Percentiles rank a stretch among this genome's conserved stretches.
These are phyloP conservation scores for Cucurbita maxima DNA, from an alignment of 306 rosid genomes.

Conservation along the genomic window DNA sequence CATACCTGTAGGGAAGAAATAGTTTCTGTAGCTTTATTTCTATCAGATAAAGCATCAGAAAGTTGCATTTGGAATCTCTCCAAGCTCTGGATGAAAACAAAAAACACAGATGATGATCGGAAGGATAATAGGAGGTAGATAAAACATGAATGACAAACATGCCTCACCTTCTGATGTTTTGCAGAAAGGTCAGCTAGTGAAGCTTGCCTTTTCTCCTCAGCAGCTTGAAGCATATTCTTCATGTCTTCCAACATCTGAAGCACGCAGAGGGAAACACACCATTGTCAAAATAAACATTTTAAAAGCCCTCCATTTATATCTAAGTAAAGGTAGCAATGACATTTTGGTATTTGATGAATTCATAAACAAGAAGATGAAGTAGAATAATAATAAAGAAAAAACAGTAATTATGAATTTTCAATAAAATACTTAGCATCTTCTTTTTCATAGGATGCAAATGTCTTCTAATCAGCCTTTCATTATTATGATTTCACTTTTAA, in stretches of 20 bases:
- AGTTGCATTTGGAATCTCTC: slow-evolving; percentile 90
- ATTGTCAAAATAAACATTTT: not conserved
- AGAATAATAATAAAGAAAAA: not conserved
- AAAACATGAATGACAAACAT: not conserved
- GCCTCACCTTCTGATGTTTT: slow-evolving; percentile 74
- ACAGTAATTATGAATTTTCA: not conserved
- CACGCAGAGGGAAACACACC: not conserved
- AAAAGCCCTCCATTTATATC: not conserved
- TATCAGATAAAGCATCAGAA: slow-evolving; percentile 76
- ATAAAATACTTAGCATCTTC: not conserved
- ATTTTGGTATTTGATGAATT: not conserved
- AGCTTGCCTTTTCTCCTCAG: slow-evolving; percentile 81
- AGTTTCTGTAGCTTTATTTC: slow-evolving; percentile 75
- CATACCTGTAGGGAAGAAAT: slow-evolving; percentile 84
- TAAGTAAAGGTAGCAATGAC: slow-evolving; percentile 1
- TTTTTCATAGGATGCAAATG: not conserved
- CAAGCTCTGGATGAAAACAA: slow-evolving; percentile 44
- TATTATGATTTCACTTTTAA: not conserved
- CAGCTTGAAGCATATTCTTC: slow-evolving; percentile 67
- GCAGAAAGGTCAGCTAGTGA: slow-evolving; percentile 74
- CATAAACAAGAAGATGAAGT: not conserved
- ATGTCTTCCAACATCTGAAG: slow-evolving; percentile 75
- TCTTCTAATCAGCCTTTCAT: not conserved
- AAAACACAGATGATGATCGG: not conserved
- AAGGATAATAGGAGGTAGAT: not conserved